Conservation (phyloP, 2,329 filamentous ascomycete species). For the Keithomyces neogunnii region DNA sequence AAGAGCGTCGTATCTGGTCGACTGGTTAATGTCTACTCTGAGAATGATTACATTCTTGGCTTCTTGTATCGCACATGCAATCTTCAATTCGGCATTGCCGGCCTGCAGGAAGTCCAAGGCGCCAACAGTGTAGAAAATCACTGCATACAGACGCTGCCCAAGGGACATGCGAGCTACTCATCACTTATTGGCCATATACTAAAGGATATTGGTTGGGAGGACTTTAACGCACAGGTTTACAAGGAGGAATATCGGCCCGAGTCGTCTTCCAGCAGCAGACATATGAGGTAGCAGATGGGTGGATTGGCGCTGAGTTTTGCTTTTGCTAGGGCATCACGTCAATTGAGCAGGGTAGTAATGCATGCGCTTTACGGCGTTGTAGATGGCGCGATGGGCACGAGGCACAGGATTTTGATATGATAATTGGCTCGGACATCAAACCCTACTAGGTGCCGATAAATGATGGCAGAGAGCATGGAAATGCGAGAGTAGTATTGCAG, state of each 20-base stretch:
- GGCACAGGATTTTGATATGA: neutral
- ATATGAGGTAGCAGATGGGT: neutral
- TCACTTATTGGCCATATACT: constrained; percentile 59
- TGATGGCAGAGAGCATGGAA: neutral
- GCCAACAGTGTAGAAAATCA: constrained; percentile 60
- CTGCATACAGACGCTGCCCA: constrained; percentile 56
- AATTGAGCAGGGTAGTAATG: neutral
- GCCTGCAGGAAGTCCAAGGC: constrained; percentile 64
- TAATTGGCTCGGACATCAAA: neutral
- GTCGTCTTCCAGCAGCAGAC: neutral
- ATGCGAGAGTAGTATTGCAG: neutral
- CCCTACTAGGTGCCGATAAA: no score
- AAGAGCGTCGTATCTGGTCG: constrained; percentile 73
- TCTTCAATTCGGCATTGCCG: constrained; percentile 75
- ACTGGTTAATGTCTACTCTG: constrained; percentile 84
- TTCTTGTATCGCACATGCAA: constrained; percentile 81
- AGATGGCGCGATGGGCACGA: neutral
- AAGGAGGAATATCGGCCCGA: constrained; percentile 15
- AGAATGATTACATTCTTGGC: constrained; percentile 78
- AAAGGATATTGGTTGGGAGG: constrained; percentile 59
- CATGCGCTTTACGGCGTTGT: neutral
- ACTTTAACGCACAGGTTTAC: constrained; percentile 37
- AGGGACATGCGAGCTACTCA: constrained; percentile 63
- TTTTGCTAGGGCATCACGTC: neutral
- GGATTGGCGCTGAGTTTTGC: neutral